Evolutionary conservation across 2,329 filamentous ascomycete species (phyloP).

Genomic region (Zymoseptoria passerinii): DNA sequence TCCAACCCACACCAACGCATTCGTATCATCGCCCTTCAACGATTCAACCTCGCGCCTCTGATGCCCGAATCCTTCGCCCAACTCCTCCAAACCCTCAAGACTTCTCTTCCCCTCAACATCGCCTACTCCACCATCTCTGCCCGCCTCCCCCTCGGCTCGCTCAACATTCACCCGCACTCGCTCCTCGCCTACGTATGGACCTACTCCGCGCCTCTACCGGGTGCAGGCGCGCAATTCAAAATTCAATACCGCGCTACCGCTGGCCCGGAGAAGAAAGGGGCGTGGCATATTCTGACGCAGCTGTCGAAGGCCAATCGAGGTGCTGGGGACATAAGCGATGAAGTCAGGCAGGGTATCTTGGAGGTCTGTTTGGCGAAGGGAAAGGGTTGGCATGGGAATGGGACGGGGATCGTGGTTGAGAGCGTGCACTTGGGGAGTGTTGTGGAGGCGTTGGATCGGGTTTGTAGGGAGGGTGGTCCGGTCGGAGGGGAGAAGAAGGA

Average conservation of each 20-base stretch:
- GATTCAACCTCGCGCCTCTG: background rate
- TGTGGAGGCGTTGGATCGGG: background rate
- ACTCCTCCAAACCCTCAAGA: background rate
- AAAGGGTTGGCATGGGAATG: background rate
- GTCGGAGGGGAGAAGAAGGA: background rate
- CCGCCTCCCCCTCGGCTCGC: background rate
- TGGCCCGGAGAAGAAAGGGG: background rate
- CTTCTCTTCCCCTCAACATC: background rate
- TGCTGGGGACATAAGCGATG: background rate
- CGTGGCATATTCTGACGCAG: background rate
- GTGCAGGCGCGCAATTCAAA: background rate
- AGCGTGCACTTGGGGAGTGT: background rate
- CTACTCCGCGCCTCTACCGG: background rate
- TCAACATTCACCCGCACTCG: background rate
- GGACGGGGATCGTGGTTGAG: background rate
- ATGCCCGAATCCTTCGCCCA: background rate
- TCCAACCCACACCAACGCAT: slow-evolving; percentile 25
- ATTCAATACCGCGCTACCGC: background rate
- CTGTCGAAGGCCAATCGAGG: background rate
- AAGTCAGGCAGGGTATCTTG: background rate
- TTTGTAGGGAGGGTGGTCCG: background rate
- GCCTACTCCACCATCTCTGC: background rate
- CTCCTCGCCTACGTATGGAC: background rate
- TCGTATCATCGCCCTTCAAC: slow-evolving; percentile 5
- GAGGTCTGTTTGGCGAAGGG: background rate